Evolutionary conservation across 1,284 basidiomycete species (phyloP).

Genomic region (Ustilago hordei): DNA sequence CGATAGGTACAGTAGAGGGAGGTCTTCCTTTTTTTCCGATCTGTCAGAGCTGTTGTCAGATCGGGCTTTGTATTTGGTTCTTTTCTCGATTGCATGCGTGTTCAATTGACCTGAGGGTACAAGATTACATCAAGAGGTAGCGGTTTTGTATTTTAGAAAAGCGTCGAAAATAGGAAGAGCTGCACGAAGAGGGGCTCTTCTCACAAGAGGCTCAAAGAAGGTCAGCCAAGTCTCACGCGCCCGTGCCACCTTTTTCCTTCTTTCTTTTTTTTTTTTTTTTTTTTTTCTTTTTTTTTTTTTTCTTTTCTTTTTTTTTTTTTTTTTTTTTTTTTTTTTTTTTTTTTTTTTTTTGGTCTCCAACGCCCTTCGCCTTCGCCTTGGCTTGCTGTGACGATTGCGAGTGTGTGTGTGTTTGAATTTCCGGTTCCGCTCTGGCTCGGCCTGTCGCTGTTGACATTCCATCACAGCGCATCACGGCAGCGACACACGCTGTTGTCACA

Average conservation of each 20-base stretch:
- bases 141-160: not conserved
- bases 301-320: too few species aligned
- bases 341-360: not conserved
- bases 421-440: constrained; percentile 9
- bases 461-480: constrained; percentile 7
- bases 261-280: too few species aligned
- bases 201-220: not conserved
- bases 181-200: constrained; percentile 1
- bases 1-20: too few species aligned
- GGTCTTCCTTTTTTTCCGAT: not conserved
- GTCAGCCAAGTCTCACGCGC: constrained; percentile 22
- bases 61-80: not conserved
- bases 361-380: not conserved
- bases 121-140: not conserved
- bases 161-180: not conserved
- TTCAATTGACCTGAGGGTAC: not conserved
- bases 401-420: constrained; percentile 6
- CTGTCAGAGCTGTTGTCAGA: not conserved
- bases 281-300: too few species aligned
- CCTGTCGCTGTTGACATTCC: not conserved
- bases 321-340: not conserved
- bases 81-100: not conserved
- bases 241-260: constrained; percentile 15
- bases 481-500: not conserved
- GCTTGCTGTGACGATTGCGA: not conserved